These are phyloP conservation scores for Aspergillus chevalieri DNA, from an alignment of 2,329 filamentous ascomycete genomes.

Conservation along the genomic window DNA sequence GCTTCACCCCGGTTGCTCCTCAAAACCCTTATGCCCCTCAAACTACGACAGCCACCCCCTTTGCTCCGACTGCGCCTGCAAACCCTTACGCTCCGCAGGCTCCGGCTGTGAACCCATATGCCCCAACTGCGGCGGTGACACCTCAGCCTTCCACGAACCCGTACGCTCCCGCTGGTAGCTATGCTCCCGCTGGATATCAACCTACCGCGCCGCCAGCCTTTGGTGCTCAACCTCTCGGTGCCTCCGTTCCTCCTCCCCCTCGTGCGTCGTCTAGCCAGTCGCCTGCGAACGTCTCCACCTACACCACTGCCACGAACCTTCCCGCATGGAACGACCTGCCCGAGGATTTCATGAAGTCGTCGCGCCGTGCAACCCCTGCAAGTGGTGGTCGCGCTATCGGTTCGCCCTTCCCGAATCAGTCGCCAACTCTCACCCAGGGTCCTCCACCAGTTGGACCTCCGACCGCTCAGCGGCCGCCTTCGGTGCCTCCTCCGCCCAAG, in stretches of 20 bases:
- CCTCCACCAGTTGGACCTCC: slow-evolving; percentile 55
- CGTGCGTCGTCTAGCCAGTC: slow-evolving; percentile 60
- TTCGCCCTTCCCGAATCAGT: slow-evolving; percentile 69
- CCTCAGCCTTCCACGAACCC: slow-evolving; percentile 16
- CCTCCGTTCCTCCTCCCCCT: slow-evolving; percentile 53
- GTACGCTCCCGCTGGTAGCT: slow-evolving; percentile 28
- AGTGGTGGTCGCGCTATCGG: slow-evolving; percentile 55
- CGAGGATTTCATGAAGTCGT: slow-evolving; percentile 67
- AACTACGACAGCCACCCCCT: slow-evolving; percentile 27
- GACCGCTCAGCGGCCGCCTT: slow-evolving; percentile 59
- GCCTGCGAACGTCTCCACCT: slow-evolving; percentile 58
- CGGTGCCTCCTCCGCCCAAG: slow-evolving; percentile 79
- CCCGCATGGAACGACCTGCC: slow-evolving; percentile 94
- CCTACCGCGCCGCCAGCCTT: slow-evolving; percentile 44
- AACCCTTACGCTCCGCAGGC: slow-evolving; percentile 49
- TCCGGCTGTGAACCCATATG: slow-evolving; percentile 21
- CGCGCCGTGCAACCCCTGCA: slow-evolving; percentile 68
- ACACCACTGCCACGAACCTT: slow-evolving; percentile 59
- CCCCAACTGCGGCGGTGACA: slow-evolving; percentile 10
- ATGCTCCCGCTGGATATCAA: slow-evolving; percentile 49
- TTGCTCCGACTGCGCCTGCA: slow-evolving; percentile 12
- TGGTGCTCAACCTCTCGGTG: slow-evolving; percentile 41
- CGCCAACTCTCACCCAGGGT: slow-evolving; percentile 34
- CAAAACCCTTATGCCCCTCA: slow-evolving; percentile 35
- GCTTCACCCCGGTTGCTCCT: slow-evolving; percentile 25